Percentiles rank a stretch among this genome's conserved stretches.
Conservation (phyloP, 2,329 filamentous ascomycete species). For the Sporothrix phasma region DNA sequence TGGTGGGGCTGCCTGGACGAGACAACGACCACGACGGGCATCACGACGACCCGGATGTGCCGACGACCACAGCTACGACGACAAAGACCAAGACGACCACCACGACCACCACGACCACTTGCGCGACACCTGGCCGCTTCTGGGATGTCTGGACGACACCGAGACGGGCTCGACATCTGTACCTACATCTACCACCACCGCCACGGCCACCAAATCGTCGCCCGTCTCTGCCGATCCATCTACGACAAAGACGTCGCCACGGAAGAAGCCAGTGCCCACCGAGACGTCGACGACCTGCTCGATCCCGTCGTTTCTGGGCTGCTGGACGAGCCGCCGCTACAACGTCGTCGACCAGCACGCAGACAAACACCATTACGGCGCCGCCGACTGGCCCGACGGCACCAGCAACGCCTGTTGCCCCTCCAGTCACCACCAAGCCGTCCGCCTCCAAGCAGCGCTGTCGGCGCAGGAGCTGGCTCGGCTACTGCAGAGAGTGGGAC, state of each 20-base stretch:
- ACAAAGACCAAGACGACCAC: conserved; percentile 36
- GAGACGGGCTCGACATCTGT: conserved; percentile 22
- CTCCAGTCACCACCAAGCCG: conserved; percentile 17
- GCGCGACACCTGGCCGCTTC: conserved; percentile 56
- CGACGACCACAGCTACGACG: conserved; percentile 29
- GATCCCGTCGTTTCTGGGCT: conserved; percentile 21
- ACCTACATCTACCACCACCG: conserved; percentile 28
- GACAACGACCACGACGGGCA: conserved; percentile 40
- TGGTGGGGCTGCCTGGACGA: conserved; percentile 80
- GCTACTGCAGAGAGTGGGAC: conserved; percentile 32
- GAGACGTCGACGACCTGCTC: conserved; percentile 17
- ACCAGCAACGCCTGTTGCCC: conserved; percentile 11
- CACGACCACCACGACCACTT: conserved; percentile 41
- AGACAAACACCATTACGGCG: conserved; percentile 11
- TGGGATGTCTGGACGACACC: conserved; percentile 48
- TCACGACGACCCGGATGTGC: conserved; percentile 37
- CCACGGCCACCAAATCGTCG: conserved; percentile 23
- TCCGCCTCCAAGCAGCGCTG: conserved; percentile 25
- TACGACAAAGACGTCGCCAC: not conserved
- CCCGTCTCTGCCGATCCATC: not conserved
- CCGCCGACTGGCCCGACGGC: conserved; percentile 8
- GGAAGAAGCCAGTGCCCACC: not conserved
- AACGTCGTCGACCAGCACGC: not conserved
- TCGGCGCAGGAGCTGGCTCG: conserved; percentile 32
- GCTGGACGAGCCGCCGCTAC: conserved; percentile 18